Evolutionary conservation across 2,329 filamentous ascomycete species (phyloP).

Genomic region (Pseudocercospora ulei): DNA sequence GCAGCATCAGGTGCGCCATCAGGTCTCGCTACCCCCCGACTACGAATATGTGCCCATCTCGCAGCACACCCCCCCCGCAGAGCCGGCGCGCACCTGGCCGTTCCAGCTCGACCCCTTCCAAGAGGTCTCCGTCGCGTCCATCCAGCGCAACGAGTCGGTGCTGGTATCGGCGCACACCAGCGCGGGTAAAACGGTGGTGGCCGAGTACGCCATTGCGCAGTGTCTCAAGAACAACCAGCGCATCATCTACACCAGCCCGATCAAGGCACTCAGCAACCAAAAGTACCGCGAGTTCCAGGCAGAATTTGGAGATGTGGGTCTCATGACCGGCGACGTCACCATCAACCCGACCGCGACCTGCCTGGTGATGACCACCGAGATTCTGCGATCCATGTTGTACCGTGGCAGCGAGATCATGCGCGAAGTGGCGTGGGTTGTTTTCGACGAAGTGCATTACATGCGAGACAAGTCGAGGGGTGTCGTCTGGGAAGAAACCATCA

Average conservation of each 20-base stretch:
- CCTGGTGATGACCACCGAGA: slow-evolving; percentile 98
- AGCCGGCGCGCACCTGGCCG: slow-evolving; percentile 71
- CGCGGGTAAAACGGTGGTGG: slow-evolving; percentile 95
- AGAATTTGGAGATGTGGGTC: slow-evolving; percentile 89
- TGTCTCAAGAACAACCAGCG: slow-evolving; percentile 94
- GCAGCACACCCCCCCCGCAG: slow-evolving; percentile 78
- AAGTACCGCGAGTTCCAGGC: slow-evolving; percentile 95
- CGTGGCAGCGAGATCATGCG: slow-evolving; percentile 98
- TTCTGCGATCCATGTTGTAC: slow-evolving; percentile 97
- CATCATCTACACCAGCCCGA: slow-evolving; percentile 98
- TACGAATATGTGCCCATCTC: slow-evolving; percentile 71
- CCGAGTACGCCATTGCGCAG: slow-evolving; percentile 95
- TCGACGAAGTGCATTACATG: slow-evolving; percentile 98
- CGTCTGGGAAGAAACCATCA: slow-evolving; percentile 99
- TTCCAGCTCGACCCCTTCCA: slow-evolving; percentile 98
- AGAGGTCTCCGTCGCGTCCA: slow-evolving; percentile 84
- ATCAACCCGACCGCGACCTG: slow-evolving; percentile 98
- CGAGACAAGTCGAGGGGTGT: slow-evolving; percentile 87
- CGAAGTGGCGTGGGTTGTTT: slow-evolving; percentile 95
- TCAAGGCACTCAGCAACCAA: slow-evolving; percentile 97
- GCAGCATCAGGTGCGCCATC: slow-evolving; percentile 96
- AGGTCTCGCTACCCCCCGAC: slow-evolving; percentile 86
- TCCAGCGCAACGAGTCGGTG: slow-evolving; percentile 91
- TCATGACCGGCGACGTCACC: slow-evolving; percentile 98
- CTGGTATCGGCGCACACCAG: slow-evolving; percentile 94